phyloP scores from a whole-genome alignment of 163 green algal genomes.

The Chlamydomonas reinhardtii region DNA sequence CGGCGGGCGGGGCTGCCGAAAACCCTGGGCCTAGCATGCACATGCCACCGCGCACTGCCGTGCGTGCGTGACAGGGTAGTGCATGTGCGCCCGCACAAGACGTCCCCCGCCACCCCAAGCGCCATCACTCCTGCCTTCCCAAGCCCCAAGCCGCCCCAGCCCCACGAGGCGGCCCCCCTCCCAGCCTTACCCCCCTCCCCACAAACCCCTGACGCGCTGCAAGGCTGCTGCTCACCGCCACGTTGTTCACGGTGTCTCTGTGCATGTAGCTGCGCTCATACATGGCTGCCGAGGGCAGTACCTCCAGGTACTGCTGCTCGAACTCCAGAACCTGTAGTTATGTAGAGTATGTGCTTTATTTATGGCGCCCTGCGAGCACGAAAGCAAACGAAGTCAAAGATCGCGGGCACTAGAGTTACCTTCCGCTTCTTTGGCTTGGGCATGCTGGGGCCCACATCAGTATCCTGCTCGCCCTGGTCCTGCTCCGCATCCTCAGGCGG shows the following conservation, averaged over 20 bases:
- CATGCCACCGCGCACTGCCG: no score
- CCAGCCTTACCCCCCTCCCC: no score
- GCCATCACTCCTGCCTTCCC: no score
- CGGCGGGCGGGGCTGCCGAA: no score
- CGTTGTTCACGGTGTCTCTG: slow-evolving; percentile 91
- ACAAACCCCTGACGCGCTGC: no score
- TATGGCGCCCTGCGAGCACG: not conserved
- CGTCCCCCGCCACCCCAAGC: no score
- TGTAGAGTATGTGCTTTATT: not conserved
- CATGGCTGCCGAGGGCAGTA: slow-evolving; percentile 85
- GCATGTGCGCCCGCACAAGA: no score
- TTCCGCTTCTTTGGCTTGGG: slow-evolving; percentile 80
- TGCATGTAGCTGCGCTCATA: slow-evolving; percentile 99
- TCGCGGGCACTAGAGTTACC: slow-evolving; percentile 16
- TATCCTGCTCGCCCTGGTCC: slow-evolving; percentile 22
- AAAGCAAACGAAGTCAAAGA: not conserved
- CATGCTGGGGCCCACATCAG: not conserved
- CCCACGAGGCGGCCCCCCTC: no score
- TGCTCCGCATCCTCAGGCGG: slow-evolving; percentile 35
- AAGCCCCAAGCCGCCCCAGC: no score
- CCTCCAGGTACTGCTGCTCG: slow-evolving; percentile 83
- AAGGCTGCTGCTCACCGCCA: slow-evolving; percentile 69
- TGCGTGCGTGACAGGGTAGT: no score
- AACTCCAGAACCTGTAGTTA: slow-evolving; percentile 80
- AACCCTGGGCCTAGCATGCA: no score